Evolutionary conservation across 768 basidiomycete species (phyloP).

Genomic region (Fomitopsis pulvina): DNA sequence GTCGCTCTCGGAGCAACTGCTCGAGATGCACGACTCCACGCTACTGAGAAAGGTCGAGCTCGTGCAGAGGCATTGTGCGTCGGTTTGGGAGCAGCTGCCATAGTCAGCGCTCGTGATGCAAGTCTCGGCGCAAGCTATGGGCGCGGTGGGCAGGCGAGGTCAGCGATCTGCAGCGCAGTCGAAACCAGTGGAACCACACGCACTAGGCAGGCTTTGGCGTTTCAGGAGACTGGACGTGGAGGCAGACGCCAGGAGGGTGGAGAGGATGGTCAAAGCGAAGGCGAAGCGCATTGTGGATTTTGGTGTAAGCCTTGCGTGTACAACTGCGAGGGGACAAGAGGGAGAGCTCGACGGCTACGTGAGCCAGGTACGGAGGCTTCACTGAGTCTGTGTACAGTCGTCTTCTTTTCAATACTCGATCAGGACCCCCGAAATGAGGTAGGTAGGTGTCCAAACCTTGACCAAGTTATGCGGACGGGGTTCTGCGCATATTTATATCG

Average conservation of each 20-base stretch:
- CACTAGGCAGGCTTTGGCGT: constrained; percentile 8
- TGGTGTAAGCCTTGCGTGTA: too few relatives aligned
- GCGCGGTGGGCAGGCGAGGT: neutral
- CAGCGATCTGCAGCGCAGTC: neutral
- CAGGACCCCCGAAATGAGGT: too few relatives aligned
- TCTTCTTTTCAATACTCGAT: too few relatives aligned
- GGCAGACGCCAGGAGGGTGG: constrained; percentile 28
- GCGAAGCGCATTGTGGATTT: constrained; percentile 47
- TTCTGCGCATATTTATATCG: too few relatives aligned
- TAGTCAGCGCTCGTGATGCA: constrained; percentile 42
- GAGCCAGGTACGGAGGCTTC: too few relatives aligned
- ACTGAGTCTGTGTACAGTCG: too few relatives aligned
- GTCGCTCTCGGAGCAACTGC: constrained; percentile 17
- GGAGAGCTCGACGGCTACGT: too few relatives aligned
- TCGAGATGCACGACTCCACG: constrained; percentile 21
- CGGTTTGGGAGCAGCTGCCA: constrained; percentile 38
- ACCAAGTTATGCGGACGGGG: too few relatives aligned
- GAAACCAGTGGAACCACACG: neutral
- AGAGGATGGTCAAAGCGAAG: constrained; percentile 30
- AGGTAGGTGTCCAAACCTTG: too few relatives aligned
- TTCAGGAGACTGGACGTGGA: constrained; percentile 10
- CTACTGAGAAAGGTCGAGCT: constrained; percentile 18
- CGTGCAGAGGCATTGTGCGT: constrained; percentile 44
- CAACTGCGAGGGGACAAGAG: too few relatives aligned
- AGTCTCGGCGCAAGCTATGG: constrained; percentile 44